Evolutionary conservation across 768 basidiomycete genomes (phyloP).

Genomic region (Kwoniella sp.): DNA sequence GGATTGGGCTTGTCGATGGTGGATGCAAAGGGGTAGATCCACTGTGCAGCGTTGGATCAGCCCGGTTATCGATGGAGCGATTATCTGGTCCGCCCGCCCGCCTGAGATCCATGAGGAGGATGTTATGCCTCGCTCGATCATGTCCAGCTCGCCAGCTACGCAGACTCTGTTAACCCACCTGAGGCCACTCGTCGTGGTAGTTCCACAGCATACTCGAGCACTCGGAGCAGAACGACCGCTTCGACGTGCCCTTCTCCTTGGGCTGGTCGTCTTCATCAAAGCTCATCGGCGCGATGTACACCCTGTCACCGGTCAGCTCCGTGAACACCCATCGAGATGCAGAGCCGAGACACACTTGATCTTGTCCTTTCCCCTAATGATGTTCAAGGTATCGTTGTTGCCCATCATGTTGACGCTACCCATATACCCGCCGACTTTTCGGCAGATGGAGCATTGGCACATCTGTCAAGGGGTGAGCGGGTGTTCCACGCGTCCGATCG

Average conservation of each 20-base stretch:
- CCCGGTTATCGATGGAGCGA: too few species aligned
- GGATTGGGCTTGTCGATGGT: constrained; percentile 45
- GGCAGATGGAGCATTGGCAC: constrained; percentile 48
- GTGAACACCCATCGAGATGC: background rate
- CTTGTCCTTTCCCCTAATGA: constrained; percentile 43
- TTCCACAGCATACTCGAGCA: constrained; percentile 49
- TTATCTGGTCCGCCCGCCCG: too few species aligned
- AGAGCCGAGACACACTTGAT: constrained; percentile 46
- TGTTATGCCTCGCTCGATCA: too few species aligned
- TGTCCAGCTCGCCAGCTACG: too few species aligned
- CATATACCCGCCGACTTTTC: constrained; percentile 50
- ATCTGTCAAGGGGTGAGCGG: constrained; percentile 10
- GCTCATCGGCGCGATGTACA: constrained; percentile 34
- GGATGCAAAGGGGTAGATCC: constrained; percentile 50
- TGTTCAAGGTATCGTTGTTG: constrained; percentile 39
- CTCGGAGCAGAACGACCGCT: constrained; percentile 42
- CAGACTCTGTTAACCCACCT: constrained; percentile 37
- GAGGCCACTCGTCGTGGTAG: constrained; percentile 43
- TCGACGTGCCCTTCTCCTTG: constrained; percentile 28
- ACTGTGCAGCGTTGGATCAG: too few species aligned
- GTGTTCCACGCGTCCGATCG: background rate
- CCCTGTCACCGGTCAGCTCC: constrained; percentile 14
- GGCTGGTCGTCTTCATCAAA: constrained; percentile 41
- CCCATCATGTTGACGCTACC: constrained; percentile 50
- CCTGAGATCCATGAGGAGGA: too few species aligned